Evolutionary conservation across 192 early-diverging fungal species (phyloP).

Genomic region (Coemansia reversa): DNA sequence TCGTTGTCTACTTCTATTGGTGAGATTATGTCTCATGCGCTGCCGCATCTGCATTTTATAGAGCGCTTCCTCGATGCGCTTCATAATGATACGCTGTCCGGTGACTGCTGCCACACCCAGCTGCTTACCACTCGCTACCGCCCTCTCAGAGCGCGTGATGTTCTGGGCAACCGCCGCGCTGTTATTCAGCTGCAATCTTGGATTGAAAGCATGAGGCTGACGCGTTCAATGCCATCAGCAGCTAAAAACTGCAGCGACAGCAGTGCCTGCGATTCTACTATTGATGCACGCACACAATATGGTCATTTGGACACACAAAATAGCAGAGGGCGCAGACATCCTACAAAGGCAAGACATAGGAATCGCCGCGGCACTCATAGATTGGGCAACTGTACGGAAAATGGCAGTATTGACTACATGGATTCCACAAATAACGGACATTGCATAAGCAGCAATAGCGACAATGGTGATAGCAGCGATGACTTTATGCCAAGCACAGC

Average conservation of each 20-base stretch:
- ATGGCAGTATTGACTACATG: not conserved
- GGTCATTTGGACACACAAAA: slow-evolving; percentile 1
- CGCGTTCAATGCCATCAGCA: slow-evolving; percentile 13
- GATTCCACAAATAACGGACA: too few relatives aligned
- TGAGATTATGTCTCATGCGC: slow-evolving; percentile 3
- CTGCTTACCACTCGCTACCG: slow-evolving; percentile 36
- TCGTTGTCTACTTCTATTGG: slow-evolving; percentile 3
- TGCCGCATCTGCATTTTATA: slow-evolving; percentile 27
- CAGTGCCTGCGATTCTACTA: not conserved
- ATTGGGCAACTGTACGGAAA: not conserved
- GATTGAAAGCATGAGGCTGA: slow-evolving; percentile 49
- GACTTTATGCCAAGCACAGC: slow-evolving; percentile 33
- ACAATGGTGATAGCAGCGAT: slow-evolving; percentile 27
- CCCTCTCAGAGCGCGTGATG: slow-evolving; percentile 30
- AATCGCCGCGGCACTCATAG: slow-evolving; percentile 1
- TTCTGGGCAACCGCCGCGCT: slow-evolving; percentile 32
- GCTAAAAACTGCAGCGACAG: slow-evolving; percentile 7
- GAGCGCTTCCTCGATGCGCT: slow-evolving; percentile 31
- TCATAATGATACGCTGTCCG: not conserved
- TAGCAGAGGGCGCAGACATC: not conserved
- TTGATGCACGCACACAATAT: slow-evolving; percentile 5
- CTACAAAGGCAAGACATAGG: not conserved
- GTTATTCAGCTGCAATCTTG: slow-evolving; percentile 40
- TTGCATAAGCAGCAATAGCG: too few relatives aligned
- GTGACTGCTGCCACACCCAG: slow-evolving; percentile 5